A percentile compares a stretch with the other conserved stretches of the same genome.
Conservation (phyloP, 2,329 filamentous ascomycete genomes). For the Alternaria sp. region DNA sequence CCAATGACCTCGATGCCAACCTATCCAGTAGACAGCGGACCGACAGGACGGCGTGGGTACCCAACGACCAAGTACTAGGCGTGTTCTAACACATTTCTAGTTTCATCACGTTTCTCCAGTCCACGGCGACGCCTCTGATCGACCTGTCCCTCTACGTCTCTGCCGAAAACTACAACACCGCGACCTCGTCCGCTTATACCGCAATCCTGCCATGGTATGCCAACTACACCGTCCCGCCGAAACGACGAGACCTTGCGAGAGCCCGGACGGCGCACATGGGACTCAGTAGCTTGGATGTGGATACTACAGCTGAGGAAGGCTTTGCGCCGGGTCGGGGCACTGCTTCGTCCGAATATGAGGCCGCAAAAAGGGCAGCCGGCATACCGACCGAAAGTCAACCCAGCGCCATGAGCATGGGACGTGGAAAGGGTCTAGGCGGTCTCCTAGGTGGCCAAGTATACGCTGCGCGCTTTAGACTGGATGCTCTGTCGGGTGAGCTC, state of each 20-base stretch:
- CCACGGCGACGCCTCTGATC: constrained; percentile 77
- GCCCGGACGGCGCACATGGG: constrained; percentile 64
- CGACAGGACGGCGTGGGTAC: constrained; percentile 51
- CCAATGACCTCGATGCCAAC: constrained; percentile 37
- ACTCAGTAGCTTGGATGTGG: constrained; percentile 55
- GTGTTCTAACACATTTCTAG: constrained; percentile 21
- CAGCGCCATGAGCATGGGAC: constrained; percentile 57
- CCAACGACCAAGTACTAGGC: not conserved
- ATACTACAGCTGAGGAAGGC: constrained; percentile 48
- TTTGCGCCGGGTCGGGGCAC: constrained; percentile 38
- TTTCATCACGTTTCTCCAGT: constrained; percentile 71
- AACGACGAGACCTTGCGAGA: constrained; percentile 73
- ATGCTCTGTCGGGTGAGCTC: constrained; percentile 71
- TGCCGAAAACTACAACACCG: constrained; percentile 80
- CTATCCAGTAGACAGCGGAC: constrained; percentile 42
- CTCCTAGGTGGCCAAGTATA: constrained; percentile 72
- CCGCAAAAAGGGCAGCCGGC: constrained; percentile 46
- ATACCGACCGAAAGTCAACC: constrained; percentile 44
- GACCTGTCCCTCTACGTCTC: constrained; percentile 91
- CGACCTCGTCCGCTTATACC: constrained; percentile 82
- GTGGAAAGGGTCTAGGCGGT: constrained; percentile 65
- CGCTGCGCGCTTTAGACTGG: constrained; percentile 75
- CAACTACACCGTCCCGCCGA: constrained; percentile 83
- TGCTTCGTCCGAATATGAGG: constrained; percentile 45
- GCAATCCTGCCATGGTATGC: constrained; percentile 82